Conservation (phyloP, 768 basidiomycete genomes). For the Suillus variegatus region DNA sequence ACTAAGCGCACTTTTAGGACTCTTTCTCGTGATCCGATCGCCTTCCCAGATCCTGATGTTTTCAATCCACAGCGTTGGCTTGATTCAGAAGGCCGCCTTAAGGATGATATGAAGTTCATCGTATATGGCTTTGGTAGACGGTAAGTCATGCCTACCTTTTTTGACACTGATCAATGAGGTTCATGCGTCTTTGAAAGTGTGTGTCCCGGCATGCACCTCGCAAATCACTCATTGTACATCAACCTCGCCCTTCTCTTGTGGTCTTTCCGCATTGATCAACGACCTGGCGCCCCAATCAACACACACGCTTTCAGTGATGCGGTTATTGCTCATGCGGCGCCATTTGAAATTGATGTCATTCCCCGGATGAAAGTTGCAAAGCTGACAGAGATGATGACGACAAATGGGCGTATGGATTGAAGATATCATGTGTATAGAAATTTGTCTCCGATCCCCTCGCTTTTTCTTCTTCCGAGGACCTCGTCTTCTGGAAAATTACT, state of each 20-base stretch:
- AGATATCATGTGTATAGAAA: background rate
- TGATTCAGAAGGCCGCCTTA: background rate
- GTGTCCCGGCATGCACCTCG: conserved; percentile 30
- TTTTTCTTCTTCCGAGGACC: background rate
- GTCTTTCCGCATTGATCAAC: conserved; percentile 54
- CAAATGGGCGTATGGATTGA: background rate
- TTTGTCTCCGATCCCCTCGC: background rate
- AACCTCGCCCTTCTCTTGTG: conserved; percentile 60
- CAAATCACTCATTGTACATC: conserved; percentile 52
- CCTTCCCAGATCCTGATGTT: background rate
- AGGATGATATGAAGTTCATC: background rate
- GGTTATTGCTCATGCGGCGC: conserved; percentile 53
- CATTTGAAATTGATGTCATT: background rate
- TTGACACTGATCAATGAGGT: background rate
- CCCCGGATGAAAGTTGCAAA: background rate
- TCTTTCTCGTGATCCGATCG: background rate
- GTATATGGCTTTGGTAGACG: background rate
- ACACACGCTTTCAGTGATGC: conserved; percentile 57
- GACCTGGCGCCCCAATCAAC: conserved; percentile 54
- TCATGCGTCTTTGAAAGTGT: background rate
- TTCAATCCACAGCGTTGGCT: background rate
- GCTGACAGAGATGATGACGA: background rate
- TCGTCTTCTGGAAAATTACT: background rate
- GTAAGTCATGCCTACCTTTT: background rate
- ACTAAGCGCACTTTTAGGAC: background rate